Evolutionary conservation across 169 alveolate species (phyloP).

Genomic region (Plasmodium sp.): DNA sequence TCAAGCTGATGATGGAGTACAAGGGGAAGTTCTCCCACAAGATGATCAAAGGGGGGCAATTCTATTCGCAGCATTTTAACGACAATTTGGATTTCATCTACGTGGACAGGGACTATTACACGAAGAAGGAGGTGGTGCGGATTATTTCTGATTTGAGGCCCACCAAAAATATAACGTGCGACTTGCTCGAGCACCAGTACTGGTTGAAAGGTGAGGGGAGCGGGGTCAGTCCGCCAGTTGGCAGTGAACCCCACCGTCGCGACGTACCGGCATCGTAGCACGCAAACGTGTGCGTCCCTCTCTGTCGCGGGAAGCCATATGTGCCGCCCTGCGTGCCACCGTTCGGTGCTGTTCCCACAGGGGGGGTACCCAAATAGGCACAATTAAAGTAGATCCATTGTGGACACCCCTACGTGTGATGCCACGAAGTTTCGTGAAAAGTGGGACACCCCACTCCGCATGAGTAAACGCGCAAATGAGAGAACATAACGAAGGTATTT

Average conservation of each 20-base stretch:
- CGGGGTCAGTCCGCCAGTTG: not conserved
- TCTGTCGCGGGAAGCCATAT: too few relatives aligned
- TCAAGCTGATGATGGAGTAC: slow-evolving; percentile 94
- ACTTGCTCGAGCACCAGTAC: slow-evolving; percentile 84
- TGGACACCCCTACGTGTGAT: not conserved
- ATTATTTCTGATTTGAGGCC: slow-evolving; percentile 86
- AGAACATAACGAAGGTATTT: not conserved
- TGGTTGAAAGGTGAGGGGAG: slow-evolving; percentile 77
- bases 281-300: too few relatives aligned
- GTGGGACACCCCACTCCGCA: too few relatives aligned
- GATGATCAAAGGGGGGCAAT: slow-evolving; percentile 91
- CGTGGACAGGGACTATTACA: slow-evolving; percentile 84
- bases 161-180: slow-evolving; percentile 85
- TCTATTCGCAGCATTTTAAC: slow-evolving; percentile 89
- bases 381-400: not conserved
- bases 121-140: slow-evolving; percentile 85
- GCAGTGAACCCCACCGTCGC: not conserved
- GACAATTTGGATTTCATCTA: slow-evolving; percentile 85
- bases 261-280: not conserved
- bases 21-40: slow-evolving; percentile 95
- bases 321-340: not conserved
- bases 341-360: not conserved
- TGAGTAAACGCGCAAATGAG: not conserved
- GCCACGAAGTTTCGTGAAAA: not conserved
- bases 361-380: not conserved